Conservation (phyloP, 164 flowering plant species). For the Liriodendron chinense region DNA sequence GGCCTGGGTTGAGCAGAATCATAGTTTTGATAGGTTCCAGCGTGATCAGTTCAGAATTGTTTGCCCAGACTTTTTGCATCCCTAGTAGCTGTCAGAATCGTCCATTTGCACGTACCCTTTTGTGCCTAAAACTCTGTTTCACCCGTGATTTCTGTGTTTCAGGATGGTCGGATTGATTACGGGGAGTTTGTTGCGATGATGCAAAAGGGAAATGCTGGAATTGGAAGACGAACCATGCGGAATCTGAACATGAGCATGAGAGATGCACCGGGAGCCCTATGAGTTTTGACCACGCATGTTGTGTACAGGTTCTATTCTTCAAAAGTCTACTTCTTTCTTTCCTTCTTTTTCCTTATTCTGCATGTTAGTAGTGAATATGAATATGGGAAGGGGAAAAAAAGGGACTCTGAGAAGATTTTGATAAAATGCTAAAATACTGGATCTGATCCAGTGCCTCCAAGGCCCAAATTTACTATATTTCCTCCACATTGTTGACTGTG, state of each 20-base stretch:
- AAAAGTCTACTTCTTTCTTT: neutral
- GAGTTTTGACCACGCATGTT: conserved; percentile 18
- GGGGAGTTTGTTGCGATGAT: conserved; percentile 95
- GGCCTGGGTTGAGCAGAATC: neutral
- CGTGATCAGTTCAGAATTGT: neutral
- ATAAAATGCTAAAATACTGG: no score
- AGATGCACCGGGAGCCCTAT: conserved; percentile 53
- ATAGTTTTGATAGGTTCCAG: neutral
- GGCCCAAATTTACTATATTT: no score
- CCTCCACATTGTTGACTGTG: no score
- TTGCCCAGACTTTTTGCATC: neutral
- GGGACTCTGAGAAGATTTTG: no score
- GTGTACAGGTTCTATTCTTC: conserved; percentile 33
- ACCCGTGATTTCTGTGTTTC: conserved; percentile 8
- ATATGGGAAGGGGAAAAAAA: no score
- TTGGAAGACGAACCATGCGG: conserved; percentile 87
- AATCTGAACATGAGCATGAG: conserved; percentile 82
- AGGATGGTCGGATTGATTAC: conserved; percentile 96
- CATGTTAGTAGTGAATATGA: no score
- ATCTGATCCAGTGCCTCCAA: no score
- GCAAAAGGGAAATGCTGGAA: conserved; percentile 81
- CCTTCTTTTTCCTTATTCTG: neutral
- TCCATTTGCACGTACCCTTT: neutral
- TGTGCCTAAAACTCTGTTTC: neutral
- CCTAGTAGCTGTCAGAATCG: neutral